A percentile compares a stretch with the other conserved stretches of the same genome.
These are phyloP conservation scores for Pseudozyma pruni DNA, from an alignment of 1,284 basidiomycete genomes.

Conservation along the genomic window DNA sequence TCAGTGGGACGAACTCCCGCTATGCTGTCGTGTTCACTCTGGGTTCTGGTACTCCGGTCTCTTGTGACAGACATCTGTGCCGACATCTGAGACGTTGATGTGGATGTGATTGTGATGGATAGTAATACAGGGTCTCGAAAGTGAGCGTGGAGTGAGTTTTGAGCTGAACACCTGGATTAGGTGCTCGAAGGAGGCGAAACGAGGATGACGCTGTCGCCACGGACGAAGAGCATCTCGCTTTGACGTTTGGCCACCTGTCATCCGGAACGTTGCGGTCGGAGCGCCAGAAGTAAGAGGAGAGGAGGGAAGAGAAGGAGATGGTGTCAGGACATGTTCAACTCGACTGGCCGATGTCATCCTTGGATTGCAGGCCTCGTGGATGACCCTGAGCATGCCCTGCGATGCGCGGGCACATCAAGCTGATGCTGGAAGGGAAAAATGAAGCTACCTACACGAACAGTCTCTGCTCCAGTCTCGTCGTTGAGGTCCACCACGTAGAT, in stretches of 20 bases:
- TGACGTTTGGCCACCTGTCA: conserved; percentile 87
- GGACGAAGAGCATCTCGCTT: conserved; percentile 97
- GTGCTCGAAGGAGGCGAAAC: conserved; percentile 60
- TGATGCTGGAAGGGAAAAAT: background rate
- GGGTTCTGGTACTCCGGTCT: no score
- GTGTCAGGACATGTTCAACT: no score
- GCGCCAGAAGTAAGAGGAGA: background rate
- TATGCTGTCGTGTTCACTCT: no score
- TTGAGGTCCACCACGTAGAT: conserved; percentile 66
- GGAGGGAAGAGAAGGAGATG: background rate
- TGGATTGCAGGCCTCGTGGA: no score
- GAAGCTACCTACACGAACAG: conserved; percentile 70
- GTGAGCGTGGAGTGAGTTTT: no score
- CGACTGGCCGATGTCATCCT: no score
- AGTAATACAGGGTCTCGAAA: conserved; percentile 21
- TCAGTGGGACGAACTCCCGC: no score
- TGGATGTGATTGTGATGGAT: conserved; percentile 2
- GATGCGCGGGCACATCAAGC: background rate
- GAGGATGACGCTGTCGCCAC: conserved; percentile 74
- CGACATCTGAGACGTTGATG: no score
- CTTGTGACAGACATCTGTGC: no score
- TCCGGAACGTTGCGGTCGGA: background rate
- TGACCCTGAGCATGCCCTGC: no score
- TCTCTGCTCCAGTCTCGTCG: conserved; percentile 69
- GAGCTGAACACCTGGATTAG: conserved; percentile 6